Evolutionary conservation across 2,329 filamentous ascomycete species (phyloP).

Genomic region (Penicillium sp.): DNA sequence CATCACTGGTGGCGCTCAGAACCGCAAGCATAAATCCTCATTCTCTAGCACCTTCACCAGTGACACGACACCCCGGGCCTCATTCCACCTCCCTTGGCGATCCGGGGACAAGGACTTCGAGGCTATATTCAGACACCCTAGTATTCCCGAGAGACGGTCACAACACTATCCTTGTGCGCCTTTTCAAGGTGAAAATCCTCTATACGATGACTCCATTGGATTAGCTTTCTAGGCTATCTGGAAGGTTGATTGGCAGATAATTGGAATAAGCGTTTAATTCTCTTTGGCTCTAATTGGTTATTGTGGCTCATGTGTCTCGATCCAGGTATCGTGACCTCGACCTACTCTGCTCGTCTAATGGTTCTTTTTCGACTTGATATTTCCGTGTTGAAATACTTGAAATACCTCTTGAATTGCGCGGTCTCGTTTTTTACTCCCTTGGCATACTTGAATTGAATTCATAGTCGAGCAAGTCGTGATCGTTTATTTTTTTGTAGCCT

Average conservation of each 20-base stretch:
- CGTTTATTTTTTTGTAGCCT: too few species aligned
- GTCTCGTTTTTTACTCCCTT: background rate
- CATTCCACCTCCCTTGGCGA: conserved; percentile 11
- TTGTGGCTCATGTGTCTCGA: too few species aligned
- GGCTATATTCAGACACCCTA: conserved; percentile 15
- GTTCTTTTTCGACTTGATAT: background rate
- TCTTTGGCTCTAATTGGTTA: background rate
- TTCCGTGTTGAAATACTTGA: background rate
- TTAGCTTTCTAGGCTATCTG: conserved; percentile 26
- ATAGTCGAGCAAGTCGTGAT: too few species aligned
- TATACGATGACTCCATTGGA: conserved; percentile 27
- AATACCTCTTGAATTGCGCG: background rate
- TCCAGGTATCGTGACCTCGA: too few species aligned
- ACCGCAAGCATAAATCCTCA: conserved; percentile 21
- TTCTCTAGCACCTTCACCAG: conserved; percentile 26
- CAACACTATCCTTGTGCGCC: conserved; percentile 11
- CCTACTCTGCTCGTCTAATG: too few species aligned
- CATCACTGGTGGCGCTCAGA: conserved; percentile 15
- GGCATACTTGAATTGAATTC: background rate
- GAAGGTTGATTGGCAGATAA: background rate
- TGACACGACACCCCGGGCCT: conserved; percentile 14
- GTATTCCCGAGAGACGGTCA: conserved; percentile 24
- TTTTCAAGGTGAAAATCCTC: conserved; percentile 8
- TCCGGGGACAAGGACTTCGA: conserved; percentile 22
- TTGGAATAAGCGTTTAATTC: background rate